Percentiles rank a stretch among this genome's conserved stretches.
Conservation (phyloP, 805 yeast species). For the Komagataella pastoris region DNA sequence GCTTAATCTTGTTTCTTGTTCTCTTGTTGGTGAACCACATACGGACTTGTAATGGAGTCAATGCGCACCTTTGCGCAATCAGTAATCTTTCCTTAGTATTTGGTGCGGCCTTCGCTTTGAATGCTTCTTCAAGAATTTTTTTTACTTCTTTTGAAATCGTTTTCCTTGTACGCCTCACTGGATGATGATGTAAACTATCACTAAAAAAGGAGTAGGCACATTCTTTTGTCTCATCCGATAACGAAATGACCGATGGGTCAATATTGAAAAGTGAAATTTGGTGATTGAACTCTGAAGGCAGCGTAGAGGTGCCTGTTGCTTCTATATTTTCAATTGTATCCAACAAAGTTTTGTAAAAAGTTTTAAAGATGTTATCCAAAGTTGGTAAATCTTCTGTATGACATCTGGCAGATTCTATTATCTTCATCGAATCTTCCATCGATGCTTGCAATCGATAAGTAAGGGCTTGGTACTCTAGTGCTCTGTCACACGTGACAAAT, state of each 20-base stretch:
- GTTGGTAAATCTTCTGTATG: not conserved
- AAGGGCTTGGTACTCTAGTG: not conserved
- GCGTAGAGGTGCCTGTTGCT: not conserved
- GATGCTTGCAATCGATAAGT: not conserved
- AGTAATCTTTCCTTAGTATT: constrained; percentile 11
- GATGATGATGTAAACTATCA: not conserved
- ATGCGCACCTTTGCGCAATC: constrained; percentile 11
- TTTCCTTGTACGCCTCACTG: not conserved
- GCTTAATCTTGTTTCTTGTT: constrained; percentile 5
- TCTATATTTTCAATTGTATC: not conserved
- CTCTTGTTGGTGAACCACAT: constrained; percentile 16
- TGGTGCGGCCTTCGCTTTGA: constrained; percentile 7
- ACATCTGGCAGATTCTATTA: not conserved
- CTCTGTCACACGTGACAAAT: not conserved
- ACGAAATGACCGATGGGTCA: not conserved
- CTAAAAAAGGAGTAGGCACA: not conserved
- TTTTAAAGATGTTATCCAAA: not conserved
- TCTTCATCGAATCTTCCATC: not conserved
- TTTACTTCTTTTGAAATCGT: not conserved
- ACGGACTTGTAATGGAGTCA: constrained; percentile 14
- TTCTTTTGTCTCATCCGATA: not conserved
- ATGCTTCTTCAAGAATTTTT: not conserved
- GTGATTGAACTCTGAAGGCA: not conserved
- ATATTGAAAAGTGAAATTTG: not conserved
- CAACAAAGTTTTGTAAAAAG: not conserved